These are phyloP conservation scores for Fusarium sp. DNA, from an alignment of 2,329 filamentous ascomycete genomes.

Conservation along the genomic window DNA sequence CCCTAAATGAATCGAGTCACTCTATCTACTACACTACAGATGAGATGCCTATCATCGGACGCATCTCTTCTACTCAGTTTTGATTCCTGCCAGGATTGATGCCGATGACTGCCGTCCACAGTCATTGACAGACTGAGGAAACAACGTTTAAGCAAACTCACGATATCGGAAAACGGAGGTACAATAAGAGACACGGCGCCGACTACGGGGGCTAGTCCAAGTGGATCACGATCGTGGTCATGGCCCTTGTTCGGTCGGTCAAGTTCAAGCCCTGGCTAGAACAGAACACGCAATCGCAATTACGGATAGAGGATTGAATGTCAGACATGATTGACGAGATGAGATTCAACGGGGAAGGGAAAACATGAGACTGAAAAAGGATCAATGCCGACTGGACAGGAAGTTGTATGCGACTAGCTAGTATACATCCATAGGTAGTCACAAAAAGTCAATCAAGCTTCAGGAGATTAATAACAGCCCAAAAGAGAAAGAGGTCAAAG, in stretches of 20 bases:
- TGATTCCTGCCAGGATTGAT: constrained; percentile 5
- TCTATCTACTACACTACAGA: neutral
- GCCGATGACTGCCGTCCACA: constrained; percentile 35
- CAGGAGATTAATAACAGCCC: constrained; percentile 17
- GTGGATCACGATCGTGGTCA: constrained; percentile 23
- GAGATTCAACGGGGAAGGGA: constrained; percentile 14
- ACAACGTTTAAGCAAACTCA: constrained; percentile 8
- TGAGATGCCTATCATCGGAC: constrained; percentile 7
- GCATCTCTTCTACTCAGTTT: neutral
- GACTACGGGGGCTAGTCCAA: constrained; percentile 32
- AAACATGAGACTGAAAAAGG: constrained; percentile 8
- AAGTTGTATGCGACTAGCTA: neutral
- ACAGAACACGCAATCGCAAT: constrained; percentile 16
- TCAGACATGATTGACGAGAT: constrained; percentile 34
- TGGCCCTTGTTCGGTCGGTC: constrained; percentile 9
- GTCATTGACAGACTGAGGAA: constrained; percentile 15
- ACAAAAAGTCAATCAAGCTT: constrained; percentile 1
- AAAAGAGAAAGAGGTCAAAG: constrained; percentile 20
- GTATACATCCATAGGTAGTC: constrained; percentile 9
- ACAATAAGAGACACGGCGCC: constrained; percentile 27
- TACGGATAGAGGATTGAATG: constrained; percentile 19
- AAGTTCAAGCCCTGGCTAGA: constrained; percentile 14
- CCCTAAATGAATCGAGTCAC: constrained; percentile 24
- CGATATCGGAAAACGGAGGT: constrained; percentile 33
- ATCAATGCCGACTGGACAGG: constrained; percentile 21